Base-by-base conservation (phyloP, 2,329 filamentous ascomycete genomes). In the Graphilbum fragrans region DNA sequence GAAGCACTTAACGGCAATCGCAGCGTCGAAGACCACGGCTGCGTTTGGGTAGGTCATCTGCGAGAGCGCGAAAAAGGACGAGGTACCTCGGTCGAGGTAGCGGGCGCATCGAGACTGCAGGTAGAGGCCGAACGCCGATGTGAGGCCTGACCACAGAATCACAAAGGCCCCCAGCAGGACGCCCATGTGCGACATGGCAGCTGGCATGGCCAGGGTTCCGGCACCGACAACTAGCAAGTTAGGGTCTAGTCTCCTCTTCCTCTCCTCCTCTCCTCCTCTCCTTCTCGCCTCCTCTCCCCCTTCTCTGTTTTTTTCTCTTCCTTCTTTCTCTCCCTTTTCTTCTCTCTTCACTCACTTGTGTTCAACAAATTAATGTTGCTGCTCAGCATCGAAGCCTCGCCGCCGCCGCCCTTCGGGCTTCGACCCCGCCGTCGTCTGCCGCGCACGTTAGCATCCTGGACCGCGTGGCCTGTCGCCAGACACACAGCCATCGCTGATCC, bases 1-100 rank as follows among this genome's bases (percentile, higher is more conserved):
- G 57, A 98, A 98, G 62, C 92, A 98, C 60, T 98, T 98, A 56
- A 98, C 79, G 12, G 90, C 87, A 57, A 98, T 98, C 6, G 92
- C 92, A 7, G 82, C 80, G 62, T 98, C 92, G 59, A 98, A 98
- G 36, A 96, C 71, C 37, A 98, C 86, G 9, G 92, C 86, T 3
- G 90, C 87, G 58, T 94, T 94, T 2, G 92, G 92, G 54, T 96
- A 98, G 5, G 92, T 96, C 48, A 98, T 77, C 59, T 98, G 90
- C 14, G 87, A 94, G 16, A 98, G 69, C n/a, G 90, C 87, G 56
- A 95, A 95, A 65, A 98, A 98, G 29, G 87, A 94, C 1, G 88
- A 77, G 5, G 77, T 76, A 34, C 92, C 92, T 47, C 86, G 76
- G 49, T 96, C 92, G 48, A 98, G 71, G 59, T 98, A 98, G 57